phyloP scores from a whole-genome alignment of 768 basidiomycete species.

The Hypholoma fasciculare region DNA sequence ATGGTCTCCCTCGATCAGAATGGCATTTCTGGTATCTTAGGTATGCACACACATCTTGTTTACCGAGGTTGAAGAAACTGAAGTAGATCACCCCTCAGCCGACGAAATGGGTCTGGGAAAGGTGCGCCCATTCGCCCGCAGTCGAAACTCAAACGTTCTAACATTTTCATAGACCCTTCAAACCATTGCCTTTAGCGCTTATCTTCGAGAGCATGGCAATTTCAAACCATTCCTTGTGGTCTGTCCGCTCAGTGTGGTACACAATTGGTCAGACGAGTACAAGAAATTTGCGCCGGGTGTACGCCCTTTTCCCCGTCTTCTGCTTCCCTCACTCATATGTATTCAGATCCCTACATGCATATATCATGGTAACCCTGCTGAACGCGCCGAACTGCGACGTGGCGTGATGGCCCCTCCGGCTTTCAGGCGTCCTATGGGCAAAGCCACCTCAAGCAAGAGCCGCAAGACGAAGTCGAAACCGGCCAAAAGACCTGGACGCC shows the following conservation, averaged over 20 bases:
- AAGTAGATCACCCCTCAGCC: slow-evolving; percentile 39
- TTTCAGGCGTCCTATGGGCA: slow-evolving; percentile 4
- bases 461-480: slow-evolving; percentile 15
- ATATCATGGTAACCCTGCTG: slow-evolving; percentile 85
- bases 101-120: slow-evolving; percentile 97
- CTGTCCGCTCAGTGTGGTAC: slow-evolving; percentile 89
- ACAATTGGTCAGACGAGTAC: slow-evolving; percentile 91
- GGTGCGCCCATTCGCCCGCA: slow-evolving; percentile 33
- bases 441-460: slow-evolving; percentile 17
- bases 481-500: not conserved
- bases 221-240: slow-evolving; percentile 83
- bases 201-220: slow-evolving; percentile 74
- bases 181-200: slow-evolving; percentile 91
- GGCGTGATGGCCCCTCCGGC: slow-evolving; percentile 51
- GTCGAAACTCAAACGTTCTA: not conserved
- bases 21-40: slow-evolving; percentile 78
- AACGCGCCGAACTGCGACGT: slow-evolving; percentile 77
- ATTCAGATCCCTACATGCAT: slow-evolving; percentile 82
- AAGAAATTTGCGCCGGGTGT: slow-evolving; percentile 80
- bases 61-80: not conserved
- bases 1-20: slow-evolving; percentile 88
- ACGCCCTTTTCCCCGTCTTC: slow-evolving; percentile 19
- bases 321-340: not conserved
- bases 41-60: slow-evolving; percentile 36
- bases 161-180: slow-evolving; percentile 73